A percentile compares a stretch with the other conserved stretches of the same genome.
phyloP scores from a whole-genome alignment of 768 basidiomycete species.

The Nevesoporus exiguus region DNA sequence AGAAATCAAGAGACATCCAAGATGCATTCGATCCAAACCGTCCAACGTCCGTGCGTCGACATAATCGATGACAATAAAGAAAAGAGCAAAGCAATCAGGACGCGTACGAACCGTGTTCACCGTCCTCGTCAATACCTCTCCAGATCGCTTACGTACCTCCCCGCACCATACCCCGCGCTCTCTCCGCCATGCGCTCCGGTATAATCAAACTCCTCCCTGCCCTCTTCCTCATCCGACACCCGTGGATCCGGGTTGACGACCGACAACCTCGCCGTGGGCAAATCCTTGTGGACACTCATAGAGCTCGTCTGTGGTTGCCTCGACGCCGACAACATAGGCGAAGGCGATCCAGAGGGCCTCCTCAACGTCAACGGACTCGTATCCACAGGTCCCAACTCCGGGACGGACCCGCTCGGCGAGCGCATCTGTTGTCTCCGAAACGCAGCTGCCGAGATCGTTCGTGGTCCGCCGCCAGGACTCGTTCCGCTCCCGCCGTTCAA shows the following conservation, averaged over 20 bases:
- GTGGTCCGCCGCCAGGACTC: constrained; percentile 34
- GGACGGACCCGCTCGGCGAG: constrained; percentile 18
- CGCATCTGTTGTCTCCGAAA: constrained; percentile 55
- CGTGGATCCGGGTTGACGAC: constrained; percentile 29
- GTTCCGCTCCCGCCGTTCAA: constrained; percentile 18
- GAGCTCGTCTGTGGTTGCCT: constrained; percentile 9
- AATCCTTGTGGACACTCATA: background rate
- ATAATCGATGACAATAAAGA: constrained; percentile 15
- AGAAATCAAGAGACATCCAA: background rate
- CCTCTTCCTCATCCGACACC: constrained; percentile 35
- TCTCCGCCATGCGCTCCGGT: constrained; percentile 48
- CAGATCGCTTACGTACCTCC: constrained; percentile 47
- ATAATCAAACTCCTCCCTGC: constrained; percentile 50
- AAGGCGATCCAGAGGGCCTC: constrained; percentile 37
- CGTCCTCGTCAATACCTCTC: constrained; percentile 20
- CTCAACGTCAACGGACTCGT: constrained; percentile 46
- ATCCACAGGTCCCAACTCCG: constrained; percentile 34
- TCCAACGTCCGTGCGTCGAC: constrained; percentile 1
- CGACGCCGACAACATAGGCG: constrained; percentile 26
- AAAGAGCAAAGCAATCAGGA: background rate
- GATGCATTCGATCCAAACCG: background rate
- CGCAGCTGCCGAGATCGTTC: constrained; percentile 74
- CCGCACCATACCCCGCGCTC: constrained; percentile 37
- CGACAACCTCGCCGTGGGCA: constrained; percentile 20
- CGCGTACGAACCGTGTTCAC: background rate